phyloP scores from a whole-genome alignment of 2,329 filamentous ascomycete species.

The Volutella citrinella region DNA sequence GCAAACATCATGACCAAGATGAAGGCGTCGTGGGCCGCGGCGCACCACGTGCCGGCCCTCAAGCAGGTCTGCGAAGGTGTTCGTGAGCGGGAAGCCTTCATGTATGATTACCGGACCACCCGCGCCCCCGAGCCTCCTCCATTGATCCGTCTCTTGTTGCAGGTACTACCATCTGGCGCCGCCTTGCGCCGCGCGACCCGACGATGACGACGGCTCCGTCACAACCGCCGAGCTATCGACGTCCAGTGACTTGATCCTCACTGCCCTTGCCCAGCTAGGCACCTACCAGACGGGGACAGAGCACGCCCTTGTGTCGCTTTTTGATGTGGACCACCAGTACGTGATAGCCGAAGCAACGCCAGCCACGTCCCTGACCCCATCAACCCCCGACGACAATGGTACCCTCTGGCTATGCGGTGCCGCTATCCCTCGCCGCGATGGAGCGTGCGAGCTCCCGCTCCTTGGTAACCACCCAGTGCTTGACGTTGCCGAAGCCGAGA shows the following conservation, averaged over 20 bases:
- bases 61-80: conserved; percentile 20
- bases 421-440: conserved; percentile 27
- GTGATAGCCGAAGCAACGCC: conserved; percentile 51
- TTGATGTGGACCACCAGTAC: conserved; percentile 46
- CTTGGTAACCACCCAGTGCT: neutral
- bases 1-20: neutral
- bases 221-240: conserved; percentile 25
- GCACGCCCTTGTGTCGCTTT: conserved; percentile 47
- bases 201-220: conserved; percentile 18
- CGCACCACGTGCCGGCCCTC: too few species aligned
- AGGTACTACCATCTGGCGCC: conserved; percentile 2
- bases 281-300: conserved; percentile 39
- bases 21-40: too few species aligned
- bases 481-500: neutral
- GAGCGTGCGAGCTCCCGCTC: conserved; percentile 28
- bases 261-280: conserved; percentile 48
- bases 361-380: conserved; percentile 32
- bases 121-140: neutral
- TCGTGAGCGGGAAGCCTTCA: conserved; percentile 31
- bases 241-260: conserved; percentile 37
- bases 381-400: conserved; percentile 6
- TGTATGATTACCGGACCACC: conserved; percentile 13
- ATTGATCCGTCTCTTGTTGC: neutral
- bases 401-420: conserved; percentile 28
- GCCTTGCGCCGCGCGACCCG: conserved; percentile 16